Evolutionary conservation across 768 basidiomycete species (phyloP), one percentile per base, ranked within the genome.

Genomic region (Holtermannia corniformis): DNA sequence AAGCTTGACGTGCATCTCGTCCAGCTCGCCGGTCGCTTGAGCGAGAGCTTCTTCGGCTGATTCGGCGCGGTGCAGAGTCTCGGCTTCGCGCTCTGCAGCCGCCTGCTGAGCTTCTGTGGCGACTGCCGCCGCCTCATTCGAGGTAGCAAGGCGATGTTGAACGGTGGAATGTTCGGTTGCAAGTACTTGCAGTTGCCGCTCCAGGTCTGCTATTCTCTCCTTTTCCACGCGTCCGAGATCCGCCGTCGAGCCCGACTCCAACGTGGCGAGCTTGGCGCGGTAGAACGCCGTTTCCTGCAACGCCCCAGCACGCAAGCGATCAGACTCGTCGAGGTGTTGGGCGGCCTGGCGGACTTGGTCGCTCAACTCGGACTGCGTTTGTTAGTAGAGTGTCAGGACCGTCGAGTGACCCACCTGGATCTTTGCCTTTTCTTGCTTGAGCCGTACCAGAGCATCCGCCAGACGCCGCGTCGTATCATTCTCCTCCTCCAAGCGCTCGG

Each of bases 271-370:
- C 74, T 97, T 96, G 44, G 92, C 87, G 47, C 92, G 87, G 69
- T 91, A 95, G 75, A 86, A 96, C 0, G 91, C 88, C 2, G 92
- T 86, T 73, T 99, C 95, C 72, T 97, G 88, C 5, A 86, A 74
- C 1, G 95, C 95, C 41, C 80, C 83, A 5, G 78, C 71, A 56
- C 85, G 84, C 57, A 82, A 73, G 47, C 85, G 81, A 58, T 92
- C 88, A 0, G 87, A 85, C 49, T 89, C 86, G 3, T 81, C 77
- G 10, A 95, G 71, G 40, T 82, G 83, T 41, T 87, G 83, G 2
- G 90, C 88, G 2, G 84, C 80, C 48, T 78, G 78, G 43, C 78
- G 81, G 1, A 87, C 85, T 71, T 93, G 88, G 49, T 82, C 82
- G 13, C 79, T 77, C 19, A 59, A 57, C 50, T 67, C 73, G 59